Conservation (phyloP, 164 flowering plant species). For the Berberis thunbergii region DNA sequence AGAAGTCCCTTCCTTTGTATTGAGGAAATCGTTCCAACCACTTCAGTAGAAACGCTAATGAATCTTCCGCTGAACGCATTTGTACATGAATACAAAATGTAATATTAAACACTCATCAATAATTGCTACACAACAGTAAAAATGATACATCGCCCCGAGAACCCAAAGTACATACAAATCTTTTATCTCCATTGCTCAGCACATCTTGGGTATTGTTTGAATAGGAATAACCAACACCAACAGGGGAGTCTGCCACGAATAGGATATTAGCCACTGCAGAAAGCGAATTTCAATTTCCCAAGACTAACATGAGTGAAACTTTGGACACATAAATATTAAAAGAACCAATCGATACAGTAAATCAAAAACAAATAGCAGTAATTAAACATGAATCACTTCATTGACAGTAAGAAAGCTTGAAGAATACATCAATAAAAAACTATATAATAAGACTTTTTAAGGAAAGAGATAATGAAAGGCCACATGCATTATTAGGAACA, state of each 20-base stretch:
- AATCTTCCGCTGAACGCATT: conserved; percentile 10
- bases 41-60: conserved; percentile 11
- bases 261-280: conserved; percentile 73
- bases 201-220: conserved; percentile 66
- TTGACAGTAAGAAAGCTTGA: too few relatives aligned
- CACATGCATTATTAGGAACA: too few relatives aligned
- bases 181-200: conserved; percentile 55
- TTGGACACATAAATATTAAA: too few relatives aligned
- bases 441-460: too few relatives aligned
- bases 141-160: neutral
- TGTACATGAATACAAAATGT: neutral
- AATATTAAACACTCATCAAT: neutral
- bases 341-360: too few relatives aligned
- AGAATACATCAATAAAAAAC: too few relatives aligned
- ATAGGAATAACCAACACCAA: conserved; percentile 86
- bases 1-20: conserved; percentile 14
- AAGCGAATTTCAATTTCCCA: neutral
- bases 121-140: neutral
- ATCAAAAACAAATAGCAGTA: too few relatives aligned
- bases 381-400: too few relatives aligned
- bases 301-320: too few relatives aligned
- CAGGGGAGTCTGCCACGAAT: conserved; percentile 79
- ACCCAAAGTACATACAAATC: conserved; percentile 36
- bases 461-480: too few relatives aligned
- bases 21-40: conserved; percentile 15